Base-by-base conservation (phyloP, 257 asterid genomes). In the Solanum paucissectum region DNA sequence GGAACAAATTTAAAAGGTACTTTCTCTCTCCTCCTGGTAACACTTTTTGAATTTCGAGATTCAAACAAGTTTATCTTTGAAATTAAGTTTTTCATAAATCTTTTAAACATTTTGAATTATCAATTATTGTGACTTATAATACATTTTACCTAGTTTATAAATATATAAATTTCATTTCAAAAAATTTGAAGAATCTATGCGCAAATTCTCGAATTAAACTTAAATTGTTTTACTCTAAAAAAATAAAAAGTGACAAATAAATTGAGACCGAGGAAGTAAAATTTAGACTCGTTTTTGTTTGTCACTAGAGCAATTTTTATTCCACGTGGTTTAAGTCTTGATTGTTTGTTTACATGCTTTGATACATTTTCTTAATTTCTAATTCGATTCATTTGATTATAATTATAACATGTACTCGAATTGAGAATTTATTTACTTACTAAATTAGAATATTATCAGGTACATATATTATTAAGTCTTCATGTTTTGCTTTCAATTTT, bases 121-220 rank as follows among this genome's bases (percentile, higher is more conserved):
- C 7, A 52, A 16, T 52, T 52, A 16, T 52, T 52, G 23, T 6
- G 23, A 5, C 23, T 52, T 52, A 6, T 52, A 16, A 0, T 52
- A 52, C 62, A 16, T 16, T 52, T 52, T 52, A 52, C 1, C 4
- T 16, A 52, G 23, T 52, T 52, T 16, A 52, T 0, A 52, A 5
- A 5, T 52, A 2, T 6, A 52, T 16, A 46, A 16, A 16, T 52
- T 52, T 52, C 7, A 16, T 52, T 16, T 16, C 6, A 14, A 16
- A 5, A 0, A 0, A 2, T 2, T 52, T 52, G 4, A 52, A 52
- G 0, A 16, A 2, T 52, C 0, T 38, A 3, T 40, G 10, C 11
- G 1, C 11, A 40, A 9, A 40, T 40, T 40, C 3, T 40, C 1
- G 0, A 2, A 2, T 40, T 0, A 40, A 38, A 38, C 4, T 38